Percentiles rank a stretch among this genome's conserved stretches.
Evolutionary conservation across 2,329 filamentous ascomycete genomes (phyloP).

Genomic region (Nigrospora sphaerica): DNA sequence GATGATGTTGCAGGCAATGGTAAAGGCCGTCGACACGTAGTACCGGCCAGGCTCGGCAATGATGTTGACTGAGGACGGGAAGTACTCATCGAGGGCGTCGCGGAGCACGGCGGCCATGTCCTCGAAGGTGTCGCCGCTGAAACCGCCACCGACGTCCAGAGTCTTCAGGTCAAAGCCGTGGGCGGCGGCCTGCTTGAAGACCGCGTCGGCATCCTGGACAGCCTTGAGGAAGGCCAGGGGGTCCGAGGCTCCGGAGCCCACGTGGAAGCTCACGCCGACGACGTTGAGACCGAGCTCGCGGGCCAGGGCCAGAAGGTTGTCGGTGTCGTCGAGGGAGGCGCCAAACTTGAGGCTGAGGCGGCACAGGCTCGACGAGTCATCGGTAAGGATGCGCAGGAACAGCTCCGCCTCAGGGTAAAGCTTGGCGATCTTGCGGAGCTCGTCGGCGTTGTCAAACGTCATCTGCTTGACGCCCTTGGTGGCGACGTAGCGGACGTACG

Average conservation of each 20-base stretch:
- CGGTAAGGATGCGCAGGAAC: conserved; percentile 89
- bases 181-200: conserved; percentile 77
- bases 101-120: conserved; percentile 77
- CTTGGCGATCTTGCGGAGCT: conserved; percentile 95
- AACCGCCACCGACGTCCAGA: conserved; percentile 90
- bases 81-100: conserved; percentile 76
- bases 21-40: conserved; percentile 91
- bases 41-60: conserved; percentile 96
- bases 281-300: conserved; percentile 81
- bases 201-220: conserved; percentile 77
- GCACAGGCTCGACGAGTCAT: conserved; percentile 91
- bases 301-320: conserved; percentile 70
- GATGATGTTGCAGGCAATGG: conserved; percentile 91
- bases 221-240: conserved; percentile 87
- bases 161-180: conserved; percentile 78
- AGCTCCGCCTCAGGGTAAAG: conserved; percentile 85
- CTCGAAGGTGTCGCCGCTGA: conserved; percentile 86
- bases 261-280: conserved; percentile 94
- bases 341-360: conserved; percentile 97
- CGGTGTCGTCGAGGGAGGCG: conserved; percentile 76
- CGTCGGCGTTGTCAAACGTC: conserved; percentile 98
- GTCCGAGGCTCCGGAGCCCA: conserved; percentile 92
- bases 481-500: conserved; percentile 87
- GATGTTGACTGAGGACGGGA: conserved; percentile 72
- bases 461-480: conserved; percentile 87